A percentile compares a stretch with the other conserved stretches of the same genome.
phyloP scores from a whole-genome alignment of 345 rosid genomes.

The Syzygium aqueum region DNA sequence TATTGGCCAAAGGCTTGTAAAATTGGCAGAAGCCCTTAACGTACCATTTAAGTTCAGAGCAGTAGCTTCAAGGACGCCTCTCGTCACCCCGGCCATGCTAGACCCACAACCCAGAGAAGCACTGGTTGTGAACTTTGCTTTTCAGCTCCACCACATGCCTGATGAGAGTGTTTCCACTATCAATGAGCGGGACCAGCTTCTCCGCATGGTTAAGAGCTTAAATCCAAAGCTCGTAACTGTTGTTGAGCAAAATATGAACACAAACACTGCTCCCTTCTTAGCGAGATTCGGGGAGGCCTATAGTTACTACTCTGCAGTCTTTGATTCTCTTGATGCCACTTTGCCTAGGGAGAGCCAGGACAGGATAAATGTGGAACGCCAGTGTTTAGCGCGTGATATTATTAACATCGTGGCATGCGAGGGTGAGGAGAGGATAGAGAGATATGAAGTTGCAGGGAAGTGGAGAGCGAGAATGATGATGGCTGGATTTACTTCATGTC shows the following conservation, averaged over 20 bases:
- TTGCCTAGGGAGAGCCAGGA: constrained; percentile 92
- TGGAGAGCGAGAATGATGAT: constrained; percentile 95
- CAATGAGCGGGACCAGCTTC: constrained; percentile 86
- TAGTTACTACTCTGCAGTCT: constrained; percentile 82
- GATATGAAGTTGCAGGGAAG: constrained; percentile 86
- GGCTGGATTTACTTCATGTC: constrained; percentile 75
- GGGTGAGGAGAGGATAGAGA: constrained; percentile 90
- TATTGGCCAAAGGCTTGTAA: constrained; percentile 80
- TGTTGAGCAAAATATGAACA: constrained; percentile 89
- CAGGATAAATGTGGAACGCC: constrained; percentile 90
- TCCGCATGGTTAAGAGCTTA: constrained; percentile 78
- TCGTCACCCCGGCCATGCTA: constrained; percentile 68
- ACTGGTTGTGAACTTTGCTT: constrained; percentile 82
- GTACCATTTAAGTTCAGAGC: constrained; percentile 68
- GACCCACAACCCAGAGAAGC: constrained; percentile 61
- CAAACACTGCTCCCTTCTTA: constrained; percentile 86
- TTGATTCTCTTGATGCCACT: constrained; percentile 85
- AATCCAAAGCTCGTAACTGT: constrained; percentile 90
- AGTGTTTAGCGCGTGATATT: constrained; percentile 92
- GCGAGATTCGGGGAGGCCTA: constrained; percentile 77
- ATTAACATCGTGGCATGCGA: constrained; percentile 92
- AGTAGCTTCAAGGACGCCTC: constrained; percentile 58
- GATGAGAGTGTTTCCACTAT: constrained; percentile 95
- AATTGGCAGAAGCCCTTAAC: constrained; percentile 51
- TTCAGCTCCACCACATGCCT: constrained; percentile 99